Evolutionary conservation across 345 rosid species (phyloP).

Genomic region (Excoecaria agallocha): DNA sequence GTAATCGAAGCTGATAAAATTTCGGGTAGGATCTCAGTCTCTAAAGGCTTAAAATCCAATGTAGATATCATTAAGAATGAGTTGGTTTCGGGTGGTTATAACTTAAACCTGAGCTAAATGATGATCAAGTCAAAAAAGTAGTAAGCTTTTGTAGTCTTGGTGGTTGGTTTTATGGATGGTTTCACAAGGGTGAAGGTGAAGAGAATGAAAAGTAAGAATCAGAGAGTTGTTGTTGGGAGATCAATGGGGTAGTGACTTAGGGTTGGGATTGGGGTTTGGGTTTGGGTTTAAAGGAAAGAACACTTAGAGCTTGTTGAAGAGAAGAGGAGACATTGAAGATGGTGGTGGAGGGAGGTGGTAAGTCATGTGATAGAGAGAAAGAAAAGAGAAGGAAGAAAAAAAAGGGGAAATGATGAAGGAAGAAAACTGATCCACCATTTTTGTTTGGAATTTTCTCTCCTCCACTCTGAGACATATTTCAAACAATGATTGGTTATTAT

Average conservation of each 20-base stretch:
- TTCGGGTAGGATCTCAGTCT: conserved; percentile 40
- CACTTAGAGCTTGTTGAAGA: conserved; percentile 44
- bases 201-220: conserved; percentile 39
- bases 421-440: not conserved
- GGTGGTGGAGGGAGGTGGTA: conserved; percentile 15
- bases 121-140: conserved; percentile 61
- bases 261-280: too few relatives aligned
- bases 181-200: conserved; percentile 60
- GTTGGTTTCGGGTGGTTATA: conserved; percentile 37
- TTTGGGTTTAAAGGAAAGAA: conserved; percentile 43
- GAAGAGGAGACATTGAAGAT: conserved; percentile 49
- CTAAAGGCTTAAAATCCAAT: conserved; percentile 52
- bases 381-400: not conserved
- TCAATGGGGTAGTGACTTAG: conserved; percentile 14
- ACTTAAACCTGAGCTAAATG: conserved; percentile 65
- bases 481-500: too few relatives aligned
- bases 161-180: conserved; percentile 43
- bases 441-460: not conserved
- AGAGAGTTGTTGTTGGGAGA: not conserved
- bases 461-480: too few relatives aligned
- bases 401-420: not conserved
- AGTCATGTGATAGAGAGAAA: conserved; percentile 35
- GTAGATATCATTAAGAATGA: conserved; percentile 47
- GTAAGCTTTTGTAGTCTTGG: conserved; percentile 52
- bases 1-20: conserved; percentile 61